Percentiles rank a stretch among this genome's conserved stretches.
These are phyloP conservation scores for Candida gorgasii DNA, from an alignment of 805 yeast species.

Conservation along the genomic window DNA sequence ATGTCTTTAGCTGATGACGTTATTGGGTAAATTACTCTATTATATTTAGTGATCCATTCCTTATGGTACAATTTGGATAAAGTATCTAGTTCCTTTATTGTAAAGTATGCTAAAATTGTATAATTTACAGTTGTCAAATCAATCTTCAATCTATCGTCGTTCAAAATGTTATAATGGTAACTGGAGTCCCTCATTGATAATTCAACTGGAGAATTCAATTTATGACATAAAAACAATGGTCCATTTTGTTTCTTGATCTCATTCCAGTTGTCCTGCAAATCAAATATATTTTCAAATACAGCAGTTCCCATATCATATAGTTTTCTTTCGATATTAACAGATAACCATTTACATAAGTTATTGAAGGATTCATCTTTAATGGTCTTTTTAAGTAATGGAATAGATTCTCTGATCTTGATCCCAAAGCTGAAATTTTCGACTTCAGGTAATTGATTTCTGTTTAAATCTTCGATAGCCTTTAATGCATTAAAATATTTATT, in stretches of 20 bases:
- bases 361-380: slow-evolving; percentile 75
- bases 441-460: slow-evolving; percentile 65
- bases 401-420: slow-evolving; percentile 66
- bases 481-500: slow-evolving; percentile 83
- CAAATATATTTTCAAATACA: slow-evolving; percentile 53
- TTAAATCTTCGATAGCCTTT: slow-evolving; percentile 75
- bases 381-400: slow-evolving; percentile 72
- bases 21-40: slow-evolving; percentile 66
- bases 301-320: slow-evolving; percentile 57
- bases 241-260: slow-evolving; percentile 42
- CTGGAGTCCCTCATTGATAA: slow-evolving; percentile 65
- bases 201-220: slow-evolving; percentile 87
- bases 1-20: slow-evolving; percentile 37
- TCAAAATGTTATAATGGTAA: slow-evolving; percentile 49
- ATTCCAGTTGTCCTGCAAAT: slow-evolving; percentile 64
- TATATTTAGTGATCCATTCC: slow-evolving; percentile 71
- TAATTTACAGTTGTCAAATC: slow-evolving; percentile 78
- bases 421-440: slow-evolving; percentile 76
- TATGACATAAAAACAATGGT: slow-evolving; percentile 48
- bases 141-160: slow-evolving; percentile 40
- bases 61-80: slow-evolving; percentile 64
- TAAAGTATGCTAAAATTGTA: slow-evolving; percentile 76
- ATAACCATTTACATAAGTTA: slow-evolving; percentile 63
- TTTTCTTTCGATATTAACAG: slow-evolving; percentile 60
- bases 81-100: slow-evolving; percentile 63